Conservation (phyloP, 2,329 filamentous ascomycete species). For the Colletotrichum musicola region DNA sequence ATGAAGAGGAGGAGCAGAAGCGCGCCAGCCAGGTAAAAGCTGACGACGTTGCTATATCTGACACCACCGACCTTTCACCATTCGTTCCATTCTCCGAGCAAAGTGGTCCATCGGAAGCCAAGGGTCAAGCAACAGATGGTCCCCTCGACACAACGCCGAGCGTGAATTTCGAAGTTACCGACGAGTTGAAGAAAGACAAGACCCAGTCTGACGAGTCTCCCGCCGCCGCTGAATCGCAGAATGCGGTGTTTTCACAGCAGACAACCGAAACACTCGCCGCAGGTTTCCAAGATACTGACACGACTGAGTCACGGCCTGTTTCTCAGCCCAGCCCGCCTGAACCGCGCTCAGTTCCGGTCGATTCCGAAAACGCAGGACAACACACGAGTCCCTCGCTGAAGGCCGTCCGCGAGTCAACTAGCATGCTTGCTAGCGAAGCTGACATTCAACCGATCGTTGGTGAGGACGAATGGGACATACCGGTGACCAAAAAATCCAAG, state of each 20-base stretch:
- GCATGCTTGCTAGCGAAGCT: neutral
- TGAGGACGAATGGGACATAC: conserved; percentile 32
- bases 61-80: neutral
- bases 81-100: too few relatives aligned
- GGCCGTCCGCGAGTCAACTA: neutral
- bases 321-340: too few relatives aligned
- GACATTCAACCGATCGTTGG: neutral
- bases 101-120: neutral
- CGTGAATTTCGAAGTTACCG: conserved; percentile 1
- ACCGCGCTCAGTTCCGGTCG: too few relatives aligned
- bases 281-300: too few relatives aligned
- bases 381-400: too few relatives aligned
- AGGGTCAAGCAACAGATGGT: neutral
- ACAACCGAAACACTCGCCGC: neutral
- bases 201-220: conserved; percentile 43
- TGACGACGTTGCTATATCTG: neutral
- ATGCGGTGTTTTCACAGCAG: neutral
- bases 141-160: neutral
- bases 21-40: conserved; percentile 13
- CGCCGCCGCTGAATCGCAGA: neutral
- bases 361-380: too few relatives aligned
- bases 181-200: conserved; percentile 44
- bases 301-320: too few relatives aligned
- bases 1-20: conserved; percentile 47
- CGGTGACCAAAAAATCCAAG: conserved; percentile 39